phyloP scores from a whole-genome alignment of 129 eudicot genomes.

The Flaveria ramosissima region DNA sequence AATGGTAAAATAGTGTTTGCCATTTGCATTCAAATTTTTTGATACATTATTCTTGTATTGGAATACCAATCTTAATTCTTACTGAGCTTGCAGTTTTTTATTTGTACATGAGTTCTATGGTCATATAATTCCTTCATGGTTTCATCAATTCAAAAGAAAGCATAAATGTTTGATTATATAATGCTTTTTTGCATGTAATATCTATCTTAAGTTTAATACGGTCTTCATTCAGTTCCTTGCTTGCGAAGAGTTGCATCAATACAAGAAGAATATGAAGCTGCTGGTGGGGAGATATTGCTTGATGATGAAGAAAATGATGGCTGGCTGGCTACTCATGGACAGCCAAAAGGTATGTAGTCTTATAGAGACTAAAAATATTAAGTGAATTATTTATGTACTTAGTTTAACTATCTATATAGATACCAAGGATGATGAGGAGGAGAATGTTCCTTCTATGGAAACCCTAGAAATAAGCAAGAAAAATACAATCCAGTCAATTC shows the following conservation, averaged over 20 bases:
- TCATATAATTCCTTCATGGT: background rate
- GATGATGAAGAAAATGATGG: constrained; percentile 91
- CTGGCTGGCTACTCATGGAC: constrained; percentile 98
- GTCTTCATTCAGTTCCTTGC: constrained; percentile 68
- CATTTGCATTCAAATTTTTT: constrained; percentile 6
- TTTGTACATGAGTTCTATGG: background rate
- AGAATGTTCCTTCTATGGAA: constrained; percentile 85
- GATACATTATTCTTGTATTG: background rate
- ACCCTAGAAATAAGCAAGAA: constrained; percentile 77
- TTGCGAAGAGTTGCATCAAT: constrained; percentile 88
- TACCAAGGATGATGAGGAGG: constrained; percentile 63
- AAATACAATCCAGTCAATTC: constrained; percentile 60
- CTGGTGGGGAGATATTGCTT: constrained; percentile 92
- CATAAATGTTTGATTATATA: background rate
- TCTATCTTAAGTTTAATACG: constrained; percentile 4
- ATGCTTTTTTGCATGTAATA: background rate
- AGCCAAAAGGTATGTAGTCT: constrained; percentile 68
- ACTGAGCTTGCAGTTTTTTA: background rate
- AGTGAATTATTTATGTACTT: background rate
- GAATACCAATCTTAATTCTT: background rate
- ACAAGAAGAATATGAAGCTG: constrained; percentile 96
- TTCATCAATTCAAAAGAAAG: constrained; percentile 2
- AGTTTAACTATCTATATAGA: constrained; percentile 46
- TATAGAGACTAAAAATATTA: constrained; percentile 3
- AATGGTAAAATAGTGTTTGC: constrained; percentile 50